phyloP scores from a whole-genome alignment of 176 grass and related monocot genomes.

The Urochloa ruziziensis region DNA sequence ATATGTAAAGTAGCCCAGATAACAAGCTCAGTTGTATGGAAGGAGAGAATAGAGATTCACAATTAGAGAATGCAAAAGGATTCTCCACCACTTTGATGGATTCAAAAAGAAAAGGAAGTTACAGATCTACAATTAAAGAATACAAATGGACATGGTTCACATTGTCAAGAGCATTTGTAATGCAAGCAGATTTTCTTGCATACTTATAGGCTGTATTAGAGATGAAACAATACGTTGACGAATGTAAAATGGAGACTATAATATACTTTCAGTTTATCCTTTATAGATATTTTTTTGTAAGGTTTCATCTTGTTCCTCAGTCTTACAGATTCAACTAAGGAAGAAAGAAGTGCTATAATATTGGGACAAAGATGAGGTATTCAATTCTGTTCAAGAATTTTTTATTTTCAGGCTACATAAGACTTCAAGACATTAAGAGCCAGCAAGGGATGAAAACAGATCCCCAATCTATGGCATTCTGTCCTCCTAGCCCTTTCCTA shows the following conservation, averaged over 20 bases:
- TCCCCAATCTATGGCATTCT: background rate
- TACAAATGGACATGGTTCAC: background rate
- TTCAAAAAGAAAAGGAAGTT: too few species aligned
- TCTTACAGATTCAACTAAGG: background rate
- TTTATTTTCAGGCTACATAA: background rate
- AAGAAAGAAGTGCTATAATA: background rate
- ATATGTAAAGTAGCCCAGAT: constrained; percentile 17
- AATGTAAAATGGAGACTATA: background rate
- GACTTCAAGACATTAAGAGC: constrained; percentile 12
- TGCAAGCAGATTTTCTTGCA: background rate
- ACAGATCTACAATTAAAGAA: constrained; percentile 29
- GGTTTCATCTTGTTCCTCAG: background rate
- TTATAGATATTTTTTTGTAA: background rate
- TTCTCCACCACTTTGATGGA: too few species aligned
- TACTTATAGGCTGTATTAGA: background rate
- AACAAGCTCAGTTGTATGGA: background rate
- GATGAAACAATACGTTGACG: background rate
- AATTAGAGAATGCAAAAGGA: constrained; percentile 25
- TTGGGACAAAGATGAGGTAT: background rate
- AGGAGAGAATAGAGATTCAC: background rate
- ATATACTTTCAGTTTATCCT: background rate
- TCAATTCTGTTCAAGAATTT: background rate
- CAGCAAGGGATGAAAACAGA: background rate
- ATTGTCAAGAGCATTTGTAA: constrained; percentile 3
- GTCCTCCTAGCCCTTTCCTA: background rate